Base-by-base conservation (phyloP, 768 basidiomycete genomes). In the Tricholoma furcatifolium region DNA sequence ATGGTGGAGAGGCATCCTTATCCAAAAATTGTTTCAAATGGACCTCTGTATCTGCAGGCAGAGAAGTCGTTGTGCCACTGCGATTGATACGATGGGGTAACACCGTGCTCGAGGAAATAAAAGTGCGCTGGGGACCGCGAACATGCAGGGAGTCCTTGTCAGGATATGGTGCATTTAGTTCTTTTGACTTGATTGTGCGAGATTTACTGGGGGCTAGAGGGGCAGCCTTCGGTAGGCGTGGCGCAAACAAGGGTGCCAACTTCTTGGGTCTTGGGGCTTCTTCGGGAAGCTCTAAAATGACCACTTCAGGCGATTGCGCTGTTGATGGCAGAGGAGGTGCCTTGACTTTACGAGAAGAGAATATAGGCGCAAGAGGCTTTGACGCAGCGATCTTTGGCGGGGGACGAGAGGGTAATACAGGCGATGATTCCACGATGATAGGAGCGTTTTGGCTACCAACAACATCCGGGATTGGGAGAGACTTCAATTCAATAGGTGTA, bases 141-240 rank as follows among this genome's bases (percentile, higher is more conserved):
- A 85, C 75, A 67, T 89, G 88, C 61, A 87, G 85, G 14, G 69
- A 72, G 20, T 70, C 67, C 42, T 60, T 60, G 57, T 71, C 69
- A 27, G 87, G 88, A 60, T 77, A 80, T 18, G 81, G 80, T 0
- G 69, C 72, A 15, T 54, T 54, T 18, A 49, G 52, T 9, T 48
- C 31, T 11, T 21, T 53, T 9, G 43, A 12, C 21, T 54, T 53
- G 7, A 17, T 15, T 8, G 18, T 11, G 6, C 36, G 43, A 2
- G 43, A 24, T 27, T 7, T 27, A 30, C 11, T 42, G 12, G 40
- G 43, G 8, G 39, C 10, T n/a, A 24, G 32, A 20, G 51, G 44
- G 8, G 40, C 7, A 18, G 31, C 30, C 18, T 38, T 50, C 12
- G 38, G 30, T 4, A 38, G 23, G 21, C 52, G 52, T 36, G 40